Base-by-base conservation (phyloP, 163 green algal species). In the Scenedesmus sp. region DNA sequence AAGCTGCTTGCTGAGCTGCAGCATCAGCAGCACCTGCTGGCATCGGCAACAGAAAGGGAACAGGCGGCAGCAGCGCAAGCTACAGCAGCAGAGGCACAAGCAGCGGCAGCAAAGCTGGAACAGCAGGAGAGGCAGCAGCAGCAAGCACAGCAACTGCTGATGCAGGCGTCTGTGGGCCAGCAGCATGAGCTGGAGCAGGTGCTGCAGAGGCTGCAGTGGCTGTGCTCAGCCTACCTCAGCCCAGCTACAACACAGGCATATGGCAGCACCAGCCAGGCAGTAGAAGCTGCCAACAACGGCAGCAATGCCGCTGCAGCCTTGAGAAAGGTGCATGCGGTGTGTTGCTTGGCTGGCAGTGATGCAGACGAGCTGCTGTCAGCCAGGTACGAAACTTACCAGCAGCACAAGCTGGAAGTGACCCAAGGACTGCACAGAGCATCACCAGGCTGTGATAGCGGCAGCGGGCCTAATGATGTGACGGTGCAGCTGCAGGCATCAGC, bases 101-200 rank as follows among this genome's bases (percentile, higher is more conserved):
- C 52, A 46, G 46, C 8, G 4, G 15, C 10, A 54, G 64, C 56
- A 23, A n/a, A n/a, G 16, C 67, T 73, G 86, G 18, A 64, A 46
- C 67, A 84, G 67, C 18, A 55, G 67, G 67, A 55, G 16, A 73
- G 54, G 86, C 86, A 57, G 67, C 52, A 90, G 86, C 55, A 74
- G 54, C 87, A 91, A 55, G 66, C 23, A 20, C 73, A 77, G 73
- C 73, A 86, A n/a, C 55, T 79, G 57, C 55, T 60, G 77, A 57
- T n/a, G 9, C 70, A 79, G 20, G 12, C 52, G 46, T 23, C 23
- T 79, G 4, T 79, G 5, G 67, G 85, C 76, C 76, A 55, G 26
- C 67, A 84, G 60, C 66, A 84, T 13, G 54, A 84, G 54, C 7
- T 84, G 86, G 70, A 91, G n/a, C 52, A 86, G 87, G 56, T 86